These are phyloP conservation scores for Reutealis trisperma DNA, from an alignment of 345 rosid species.

Conservation along the genomic window DNA sequence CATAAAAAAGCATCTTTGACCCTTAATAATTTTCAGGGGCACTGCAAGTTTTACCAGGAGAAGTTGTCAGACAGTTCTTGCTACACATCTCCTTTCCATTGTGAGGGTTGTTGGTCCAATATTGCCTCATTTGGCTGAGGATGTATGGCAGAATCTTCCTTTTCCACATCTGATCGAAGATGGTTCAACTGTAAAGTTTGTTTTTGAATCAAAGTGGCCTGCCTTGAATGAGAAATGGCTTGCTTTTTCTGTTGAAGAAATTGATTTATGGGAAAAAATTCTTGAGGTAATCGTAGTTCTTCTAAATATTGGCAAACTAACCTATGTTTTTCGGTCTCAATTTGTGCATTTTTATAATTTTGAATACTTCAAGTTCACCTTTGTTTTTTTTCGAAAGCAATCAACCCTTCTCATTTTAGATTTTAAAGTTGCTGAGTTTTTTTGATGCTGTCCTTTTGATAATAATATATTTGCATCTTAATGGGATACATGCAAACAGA, in stretches of 20 bases:
- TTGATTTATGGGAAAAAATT: slow-evolving; percentile 70
- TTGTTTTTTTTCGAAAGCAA: neutral
- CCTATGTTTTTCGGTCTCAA: neutral
- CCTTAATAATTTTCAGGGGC: slow-evolving; percentile 59
- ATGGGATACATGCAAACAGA: slow-evolving; percentile 40
- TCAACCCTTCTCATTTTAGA: neutral
- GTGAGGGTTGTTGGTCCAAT: slow-evolving; percentile 81
- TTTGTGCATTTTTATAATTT: neutral
- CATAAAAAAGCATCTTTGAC: neutral
- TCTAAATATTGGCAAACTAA: neutral
- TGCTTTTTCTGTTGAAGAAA: slow-evolving; percentile 64
- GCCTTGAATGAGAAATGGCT: slow-evolving; percentile 58
- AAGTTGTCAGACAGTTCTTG: slow-evolving; percentile 96
- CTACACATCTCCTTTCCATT: slow-evolving; percentile 81
- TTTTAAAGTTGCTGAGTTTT: neutral
- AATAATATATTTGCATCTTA: slow-evolving; percentile 13
- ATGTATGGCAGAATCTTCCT: slow-evolving; percentile 96
- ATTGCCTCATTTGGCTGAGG: slow-evolving; percentile 94
- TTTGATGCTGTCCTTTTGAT: slow-evolving; percentile 2
- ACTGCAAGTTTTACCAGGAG: slow-evolving; percentile 69
- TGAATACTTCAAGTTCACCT: neutral
- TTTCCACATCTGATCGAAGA: slow-evolving; percentile 52
- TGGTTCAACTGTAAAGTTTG: slow-evolving; percentile 66
- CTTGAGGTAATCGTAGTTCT: slow-evolving; percentile 62
- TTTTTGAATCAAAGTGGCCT: slow-evolving; percentile 91